phyloP scores from a whole-genome alignment of 805 yeast species.

The Dipodascopsis tothii region DNA sequence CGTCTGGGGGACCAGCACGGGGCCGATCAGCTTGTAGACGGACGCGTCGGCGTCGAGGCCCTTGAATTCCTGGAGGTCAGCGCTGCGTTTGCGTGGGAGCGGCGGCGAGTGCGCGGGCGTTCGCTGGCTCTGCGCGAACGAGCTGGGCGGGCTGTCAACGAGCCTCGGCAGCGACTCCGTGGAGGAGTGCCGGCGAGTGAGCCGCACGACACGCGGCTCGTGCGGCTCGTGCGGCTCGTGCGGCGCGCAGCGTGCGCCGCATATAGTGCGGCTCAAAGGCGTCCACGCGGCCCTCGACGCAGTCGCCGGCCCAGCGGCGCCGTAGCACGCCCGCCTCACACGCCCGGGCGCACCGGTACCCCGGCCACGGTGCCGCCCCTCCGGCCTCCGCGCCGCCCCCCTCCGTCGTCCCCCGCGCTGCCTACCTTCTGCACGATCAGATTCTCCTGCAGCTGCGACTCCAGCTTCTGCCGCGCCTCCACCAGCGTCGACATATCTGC shows the following conservation, averaged over 20 bases:
- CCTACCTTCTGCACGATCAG: constrained; percentile 61
- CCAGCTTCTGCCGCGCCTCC: constrained; percentile 73
- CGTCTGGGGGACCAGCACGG: constrained; percentile 86
- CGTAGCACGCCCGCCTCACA: too few species aligned
- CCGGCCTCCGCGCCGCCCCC: too few species aligned
- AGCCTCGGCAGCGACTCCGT: neutral
- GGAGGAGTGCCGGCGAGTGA: neutral
- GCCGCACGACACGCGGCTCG: neutral
- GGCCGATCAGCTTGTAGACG: constrained; percentile 85
- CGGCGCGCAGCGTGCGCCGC: neutral
- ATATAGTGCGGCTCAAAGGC: too few species aligned
- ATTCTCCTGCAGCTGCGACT: constrained; percentile 91
- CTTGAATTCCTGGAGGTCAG: constrained; percentile 55
- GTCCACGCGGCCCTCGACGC: too few species aligned
- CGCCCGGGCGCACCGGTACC: too few species aligned
- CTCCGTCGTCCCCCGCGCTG: too few species aligned
- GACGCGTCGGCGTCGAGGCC: constrained; percentile 59
- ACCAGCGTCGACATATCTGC: constrained; percentile 43
- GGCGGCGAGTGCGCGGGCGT: neutral
- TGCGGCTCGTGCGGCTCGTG: neutral
- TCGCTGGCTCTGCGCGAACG: too few species aligned
- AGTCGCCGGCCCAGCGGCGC: too few species aligned
- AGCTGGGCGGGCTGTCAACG: too few species aligned
- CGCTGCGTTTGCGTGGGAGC: too few species aligned
- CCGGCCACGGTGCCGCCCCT: too few species aligned